These are phyloP conservation scores for Ophiostoma triangulosporum DNA, from an alignment of 2,329 filamentous ascomycete genomes.

Conservation along the genomic window DNA sequence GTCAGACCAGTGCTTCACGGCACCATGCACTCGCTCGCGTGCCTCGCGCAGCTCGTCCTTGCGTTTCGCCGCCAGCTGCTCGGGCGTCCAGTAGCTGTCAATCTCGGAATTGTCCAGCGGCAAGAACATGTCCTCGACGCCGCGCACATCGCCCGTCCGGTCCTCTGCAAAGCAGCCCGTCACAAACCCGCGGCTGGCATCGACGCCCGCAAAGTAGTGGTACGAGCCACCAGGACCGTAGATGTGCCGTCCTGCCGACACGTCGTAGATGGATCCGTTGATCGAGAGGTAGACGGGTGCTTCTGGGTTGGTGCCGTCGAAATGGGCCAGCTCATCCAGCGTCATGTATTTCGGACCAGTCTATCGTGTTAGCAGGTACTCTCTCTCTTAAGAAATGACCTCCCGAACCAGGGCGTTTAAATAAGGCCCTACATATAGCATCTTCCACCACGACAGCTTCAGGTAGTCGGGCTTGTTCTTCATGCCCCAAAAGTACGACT, in stretches of 20 bases:
- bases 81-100: conserved; percentile 42
- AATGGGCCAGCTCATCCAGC: conserved; percentile 55
- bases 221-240: conserved; percentile 83
- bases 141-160: conserved; percentile 68
- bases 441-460: conserved; percentile 42
- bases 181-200: conserved; percentile 79
- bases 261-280: conserved; percentile 78
- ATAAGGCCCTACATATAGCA: conserved; percentile 43
- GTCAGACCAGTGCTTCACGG: conserved; percentile 65
- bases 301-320: conserved; percentile 61
- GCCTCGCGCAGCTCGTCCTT: conserved; percentile 54
- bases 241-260: conserved; percentile 51
- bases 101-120: conserved; percentile 48
- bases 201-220: conserved; percentile 70
- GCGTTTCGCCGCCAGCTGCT: conserved; percentile 38
- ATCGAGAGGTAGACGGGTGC: conserved; percentile 84
- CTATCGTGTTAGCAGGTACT: not conserved
- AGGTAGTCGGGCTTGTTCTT: conserved; percentile 50
- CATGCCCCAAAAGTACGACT: conserved; percentile 55
- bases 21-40: conserved; percentile 47
- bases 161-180: conserved; percentile 89
- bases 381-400: not conserved
- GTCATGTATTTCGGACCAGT: conserved; percentile 57
- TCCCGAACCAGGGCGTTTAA: not conserved
- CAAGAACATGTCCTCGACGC: conserved; percentile 76